phyloP scores from a whole-genome alignment of 129 eudicot genomes.

The Lactuca sativa region DNA sequence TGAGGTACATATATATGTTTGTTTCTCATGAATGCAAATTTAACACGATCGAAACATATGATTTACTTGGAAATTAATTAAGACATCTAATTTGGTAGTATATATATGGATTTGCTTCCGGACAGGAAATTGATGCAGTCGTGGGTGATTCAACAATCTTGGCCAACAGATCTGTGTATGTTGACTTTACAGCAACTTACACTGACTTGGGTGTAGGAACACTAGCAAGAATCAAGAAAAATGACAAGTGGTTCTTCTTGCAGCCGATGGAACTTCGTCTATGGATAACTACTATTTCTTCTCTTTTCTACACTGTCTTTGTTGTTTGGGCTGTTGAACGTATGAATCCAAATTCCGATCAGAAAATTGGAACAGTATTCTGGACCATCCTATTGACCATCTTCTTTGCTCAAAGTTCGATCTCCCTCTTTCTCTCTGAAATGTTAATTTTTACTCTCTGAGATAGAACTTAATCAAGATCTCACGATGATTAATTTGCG shows the following conservation, averaged over 20 bases:
- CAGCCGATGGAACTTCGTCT: slow-evolving; percentile 34
- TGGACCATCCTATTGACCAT: slow-evolving; percentile 36
- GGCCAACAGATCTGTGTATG: slow-evolving; percentile 35
- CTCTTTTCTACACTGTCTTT: slow-evolving; percentile 28
- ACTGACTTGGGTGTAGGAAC: slow-evolving; percentile 38
- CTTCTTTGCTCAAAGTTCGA: slow-evolving; percentile 32
- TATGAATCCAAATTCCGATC: slow-evolving; percentile 23
- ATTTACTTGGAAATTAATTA: neutral
- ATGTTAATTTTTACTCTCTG: neutral
- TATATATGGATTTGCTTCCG: neutral
- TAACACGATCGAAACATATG: too few species aligned
- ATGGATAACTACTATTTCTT: slow-evolving; percentile 31
- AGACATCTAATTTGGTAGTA: neutral
- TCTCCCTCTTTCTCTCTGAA: slow-evolving; percentile 14
- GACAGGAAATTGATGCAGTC: slow-evolving; percentile 38
- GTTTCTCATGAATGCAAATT: too few species aligned
- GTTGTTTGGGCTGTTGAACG: slow-evolving; percentile 39
- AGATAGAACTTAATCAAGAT: neutral
- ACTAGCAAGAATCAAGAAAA: slow-evolving; percentile 12
- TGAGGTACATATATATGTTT: slow-evolving; percentile 27
- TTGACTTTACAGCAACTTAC: slow-evolving; percentile 47
- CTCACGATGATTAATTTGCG: neutral
- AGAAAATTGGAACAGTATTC: slow-evolving; percentile 21
- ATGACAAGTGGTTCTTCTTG: slow-evolving; percentile 36
- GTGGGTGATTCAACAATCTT: slow-evolving; percentile 43